phyloP scores from a whole-genome alignment of 2,329 filamentous ascomycete species.

The Cytospora mali region DNA sequence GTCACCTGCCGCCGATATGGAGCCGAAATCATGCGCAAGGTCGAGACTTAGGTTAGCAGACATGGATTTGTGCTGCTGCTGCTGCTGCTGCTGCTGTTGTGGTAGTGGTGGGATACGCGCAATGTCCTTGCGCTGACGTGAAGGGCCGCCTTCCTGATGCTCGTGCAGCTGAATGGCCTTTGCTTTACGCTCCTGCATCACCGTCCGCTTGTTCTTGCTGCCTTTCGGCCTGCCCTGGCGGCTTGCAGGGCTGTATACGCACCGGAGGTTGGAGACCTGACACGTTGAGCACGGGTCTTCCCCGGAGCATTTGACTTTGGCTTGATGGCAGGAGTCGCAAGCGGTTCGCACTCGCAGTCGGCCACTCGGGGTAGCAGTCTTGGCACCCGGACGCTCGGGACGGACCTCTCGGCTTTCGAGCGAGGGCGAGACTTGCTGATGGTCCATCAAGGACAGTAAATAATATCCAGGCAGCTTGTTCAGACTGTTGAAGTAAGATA shows the following conservation, averaged over 20 bases:
- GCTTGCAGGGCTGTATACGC: slow-evolving; percentile 30
- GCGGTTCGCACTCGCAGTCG: slow-evolving; percentile 29
- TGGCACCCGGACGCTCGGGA: too few relatives aligned
- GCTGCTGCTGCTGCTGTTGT: too few relatives aligned
- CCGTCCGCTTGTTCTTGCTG: slow-evolving; percentile 32
- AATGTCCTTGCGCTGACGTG: slow-evolving; percentile 3
- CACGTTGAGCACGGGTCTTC: slow-evolving; percentile 30
- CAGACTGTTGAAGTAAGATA: too few relatives aligned
- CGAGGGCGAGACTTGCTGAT: too few relatives aligned
- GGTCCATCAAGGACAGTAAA: too few relatives aligned
- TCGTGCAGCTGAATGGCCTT: background rate
- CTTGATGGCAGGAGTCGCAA: slow-evolving; percentile 32
- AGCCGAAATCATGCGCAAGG: background rate
- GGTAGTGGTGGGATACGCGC: background rate
- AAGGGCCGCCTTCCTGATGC: background rate
- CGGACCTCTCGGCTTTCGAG: too few relatives aligned
- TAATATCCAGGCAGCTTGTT: too few relatives aligned
- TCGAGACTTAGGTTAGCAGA: background rate
- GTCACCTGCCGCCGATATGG: slow-evolving; percentile 1
- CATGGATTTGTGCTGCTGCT: slow-evolving; percentile 1
- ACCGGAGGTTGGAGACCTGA: slow-evolving; percentile 25
- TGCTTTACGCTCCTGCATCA: slow-evolving; percentile 25
- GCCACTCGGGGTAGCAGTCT: too few relatives aligned
- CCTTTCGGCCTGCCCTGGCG: slow-evolving; percentile 32
- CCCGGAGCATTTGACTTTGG: slow-evolving; percentile 32